These are phyloP conservation scores for Podospora bellae-mahoneyi DNA, from an alignment of 495 filamentous ascomycete genomes.

Conservation along the genomic window DNA sequence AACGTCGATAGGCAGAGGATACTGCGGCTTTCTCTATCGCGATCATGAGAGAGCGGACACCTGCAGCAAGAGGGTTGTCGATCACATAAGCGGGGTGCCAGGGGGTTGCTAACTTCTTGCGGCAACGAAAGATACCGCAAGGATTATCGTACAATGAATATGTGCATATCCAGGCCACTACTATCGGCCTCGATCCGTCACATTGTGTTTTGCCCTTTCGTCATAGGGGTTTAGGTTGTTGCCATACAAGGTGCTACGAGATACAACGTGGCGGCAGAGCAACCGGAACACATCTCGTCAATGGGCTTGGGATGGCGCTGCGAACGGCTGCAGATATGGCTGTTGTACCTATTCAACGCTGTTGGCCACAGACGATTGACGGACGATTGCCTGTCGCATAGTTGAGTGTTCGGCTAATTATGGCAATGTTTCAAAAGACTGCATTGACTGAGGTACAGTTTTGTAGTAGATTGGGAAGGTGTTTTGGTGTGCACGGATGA, in stretches of 20 bases:
- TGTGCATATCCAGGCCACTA: background rate
- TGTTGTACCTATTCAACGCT: background rate
- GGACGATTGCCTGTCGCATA: slow-evolving; percentile 3
- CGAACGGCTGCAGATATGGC: background rate
- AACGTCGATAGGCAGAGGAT: background rate
- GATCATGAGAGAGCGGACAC: background rate
- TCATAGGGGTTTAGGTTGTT: background rate
- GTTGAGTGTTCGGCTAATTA: slow-evolving; percentile 7
- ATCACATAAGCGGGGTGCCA: slow-evolving; percentile 3
- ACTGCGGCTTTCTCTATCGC: slow-evolving; percentile 5
- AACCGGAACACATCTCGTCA: background rate
- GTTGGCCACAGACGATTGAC: background rate
- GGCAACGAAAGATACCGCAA: background rate
- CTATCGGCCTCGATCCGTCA: background rate
- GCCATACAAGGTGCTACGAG: background rate
- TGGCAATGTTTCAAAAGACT: slow-evolving; percentile 11
- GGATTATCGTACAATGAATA: background rate
- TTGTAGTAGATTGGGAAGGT: too few relatives aligned
- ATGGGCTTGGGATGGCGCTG: background rate
- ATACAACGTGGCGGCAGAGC: background rate
- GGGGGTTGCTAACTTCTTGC: too few relatives aligned
- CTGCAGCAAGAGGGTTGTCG: background rate
- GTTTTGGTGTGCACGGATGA: slow-evolving; percentile 3
- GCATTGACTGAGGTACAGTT: background rate
- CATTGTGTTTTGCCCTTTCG: background rate